Conservation (phyloP, 768 basidiomycete species). For the Lactarius quietus region DNA sequence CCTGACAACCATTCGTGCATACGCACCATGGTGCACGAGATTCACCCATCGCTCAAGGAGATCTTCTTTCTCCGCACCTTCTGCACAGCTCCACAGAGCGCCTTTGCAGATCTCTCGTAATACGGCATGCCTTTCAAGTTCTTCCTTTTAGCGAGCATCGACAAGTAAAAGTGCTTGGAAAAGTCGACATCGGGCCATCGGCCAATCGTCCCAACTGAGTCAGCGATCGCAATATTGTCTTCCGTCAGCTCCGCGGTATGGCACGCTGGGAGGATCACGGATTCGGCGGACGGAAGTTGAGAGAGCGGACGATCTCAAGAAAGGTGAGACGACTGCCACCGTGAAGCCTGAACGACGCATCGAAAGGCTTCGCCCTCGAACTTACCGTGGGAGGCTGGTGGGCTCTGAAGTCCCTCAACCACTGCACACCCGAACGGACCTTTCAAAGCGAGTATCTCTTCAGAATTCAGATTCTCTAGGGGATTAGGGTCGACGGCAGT, state of each 20-base stretch:
- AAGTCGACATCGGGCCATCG: background rate
- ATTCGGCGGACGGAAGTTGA: slow-evolving; percentile 3
- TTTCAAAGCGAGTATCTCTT: background rate
- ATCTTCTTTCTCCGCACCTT: slow-evolving; percentile 2
- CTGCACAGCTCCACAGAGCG: background rate
- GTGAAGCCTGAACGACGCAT: background rate
- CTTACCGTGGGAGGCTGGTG: background rate
- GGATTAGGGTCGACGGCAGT: background rate
- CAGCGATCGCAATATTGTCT: background rate
- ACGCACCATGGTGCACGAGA: background rate
- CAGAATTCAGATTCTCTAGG: background rate
- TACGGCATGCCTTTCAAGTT: background rate
- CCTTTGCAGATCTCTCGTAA: background rate
- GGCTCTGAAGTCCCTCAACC: no score
- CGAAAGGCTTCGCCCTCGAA: background rate
- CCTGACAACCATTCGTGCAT: background rate
- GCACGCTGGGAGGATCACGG: background rate
- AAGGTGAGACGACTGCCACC: background rate
- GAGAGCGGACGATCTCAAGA: background rate
- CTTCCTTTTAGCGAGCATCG: background rate
- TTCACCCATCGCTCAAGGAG: background rate
- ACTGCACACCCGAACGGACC: background rate
- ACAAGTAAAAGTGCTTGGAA: background rate
- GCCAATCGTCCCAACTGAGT: background rate
- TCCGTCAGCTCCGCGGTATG: slow-evolving; percentile 4